Evolutionary conservation across 352 stramenopile genomes (phyloP), one percentile per base, ranked within the genome.

Genomic region (Thraustochytrium striatum): DNA sequence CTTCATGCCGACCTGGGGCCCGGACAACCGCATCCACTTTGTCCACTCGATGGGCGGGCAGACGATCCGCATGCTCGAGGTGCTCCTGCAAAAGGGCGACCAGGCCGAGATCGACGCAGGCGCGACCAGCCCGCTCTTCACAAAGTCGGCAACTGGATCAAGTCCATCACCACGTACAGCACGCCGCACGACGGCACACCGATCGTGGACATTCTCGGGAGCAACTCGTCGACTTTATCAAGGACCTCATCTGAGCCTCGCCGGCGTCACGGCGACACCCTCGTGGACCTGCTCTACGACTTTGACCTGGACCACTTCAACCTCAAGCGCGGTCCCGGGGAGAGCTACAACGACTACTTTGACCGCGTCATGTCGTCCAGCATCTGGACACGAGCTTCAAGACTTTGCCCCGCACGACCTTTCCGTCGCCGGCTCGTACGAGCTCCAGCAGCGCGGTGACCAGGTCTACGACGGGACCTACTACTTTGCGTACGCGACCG

Each of bases 351-450:
- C 5, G 55, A 82, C 35, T 62, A 99, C 91, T 61, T 99, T 95
- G 25, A 99, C 87, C 82, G 98, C 94, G 35, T 96, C 96, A 84
- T 97, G 95, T 68, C 95, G 9, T 19, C 3, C 28, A 11, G 7
- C 39, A 21, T 72, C 21, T 72, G 39, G 35, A 3, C 9, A 32
- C 25, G 61, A 32, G 1, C 36, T 57, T 21, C n/a, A 21, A 8
- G 61, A 72, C 25, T 32, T 72, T 3, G 44, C 39, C n/a, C 39
- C 44, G 8, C 52, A 72, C 44, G 61, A 72, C 44, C 32, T 72
- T 2, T 72, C 61, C 21, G 36, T 57, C 44, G 32, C 5, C 39
- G 61, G 61, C 44, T 53, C 61, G 7, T 35, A 19, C 19, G 61
- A 57, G 25, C 39, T 72, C 3, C 39, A 72, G 39, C 39, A 72